Evolutionary conservation across 2,329 filamentous ascomycete genomes (phyloP).

Genomic region (Ophiostoma piceae): DNA sequence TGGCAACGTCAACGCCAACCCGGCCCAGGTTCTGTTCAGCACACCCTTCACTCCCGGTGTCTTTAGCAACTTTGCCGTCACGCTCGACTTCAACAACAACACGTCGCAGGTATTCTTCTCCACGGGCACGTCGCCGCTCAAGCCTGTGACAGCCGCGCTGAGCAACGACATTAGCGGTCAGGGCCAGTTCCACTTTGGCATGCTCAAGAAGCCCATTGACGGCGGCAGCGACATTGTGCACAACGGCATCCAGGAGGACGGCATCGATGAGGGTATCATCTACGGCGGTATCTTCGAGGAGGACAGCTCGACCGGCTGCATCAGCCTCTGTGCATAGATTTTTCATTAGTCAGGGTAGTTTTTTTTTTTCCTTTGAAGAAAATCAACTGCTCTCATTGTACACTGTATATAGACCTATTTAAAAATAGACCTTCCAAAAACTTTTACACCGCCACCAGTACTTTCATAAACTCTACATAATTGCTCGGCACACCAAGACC

Average conservation of each 20-base stretch:
- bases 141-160: constrained; percentile 42
- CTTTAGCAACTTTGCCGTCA: constrained; percentile 60
- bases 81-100: constrained; percentile 52
- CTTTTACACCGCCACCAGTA: neutral
- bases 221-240: constrained; percentile 42
- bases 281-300: constrained; percentile 51
- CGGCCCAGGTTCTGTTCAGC: constrained; percentile 46
- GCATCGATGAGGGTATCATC: constrained; percentile 49
- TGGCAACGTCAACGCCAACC: constrained; percentile 43
- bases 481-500: constrained; percentile 46
- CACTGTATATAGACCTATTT: neutral
- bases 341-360: too few relatives aligned
- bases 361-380: too few relatives aligned
- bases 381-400: neutral
- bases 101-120: constrained; percentile 56
- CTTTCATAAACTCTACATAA: constrained; percentile 32
- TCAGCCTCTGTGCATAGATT: constrained; percentile 35
- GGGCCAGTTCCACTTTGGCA: constrained; percentile 58
- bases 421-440: too few relatives aligned
- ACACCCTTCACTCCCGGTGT: constrained; percentile 45
- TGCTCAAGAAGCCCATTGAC: constrained; percentile 56
- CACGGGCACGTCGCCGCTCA: constrained; percentile 41
- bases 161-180: constrained; percentile 50
- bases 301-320: constrained; percentile 40
- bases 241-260: constrained; percentile 44